Evolutionary conservation across 2,329 filamentous ascomycete genomes (phyloP).

Genomic region (Nemania bipapillata): DNA sequence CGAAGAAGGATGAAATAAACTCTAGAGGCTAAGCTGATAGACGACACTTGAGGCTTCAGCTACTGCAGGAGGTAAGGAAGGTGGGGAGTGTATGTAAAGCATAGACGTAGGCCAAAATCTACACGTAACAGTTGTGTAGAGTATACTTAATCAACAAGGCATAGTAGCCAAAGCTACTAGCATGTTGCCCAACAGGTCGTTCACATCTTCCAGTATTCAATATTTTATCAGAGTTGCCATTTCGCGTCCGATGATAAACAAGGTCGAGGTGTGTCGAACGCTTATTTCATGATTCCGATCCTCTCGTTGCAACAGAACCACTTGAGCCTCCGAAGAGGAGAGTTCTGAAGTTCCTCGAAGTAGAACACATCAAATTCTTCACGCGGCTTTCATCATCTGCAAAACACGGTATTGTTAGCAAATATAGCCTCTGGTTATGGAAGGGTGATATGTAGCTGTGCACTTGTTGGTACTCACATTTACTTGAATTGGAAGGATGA

Average conservation of each 20-base stretch:
- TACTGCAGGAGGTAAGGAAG: background rate
- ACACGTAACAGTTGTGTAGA: background rate
- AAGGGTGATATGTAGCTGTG: background rate
- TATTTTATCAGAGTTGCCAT: slow-evolving; percentile 89
- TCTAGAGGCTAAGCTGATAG: background rate
- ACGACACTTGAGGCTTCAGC: slow-evolving; percentile 26
- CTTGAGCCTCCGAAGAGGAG: slow-evolving; percentile 95
- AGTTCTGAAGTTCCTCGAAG: slow-evolving; percentile 75
- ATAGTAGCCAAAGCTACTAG: background rate
- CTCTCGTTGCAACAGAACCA: slow-evolving; percentile 75
- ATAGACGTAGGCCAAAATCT: background rate
- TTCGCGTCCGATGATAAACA: slow-evolving; percentile 98
- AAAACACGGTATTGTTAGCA: slow-evolving; percentile 51
- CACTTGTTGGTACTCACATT: slow-evolving; percentile 71
- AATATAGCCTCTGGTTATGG: slow-evolving; percentile 1
- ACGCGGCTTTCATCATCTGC: slow-evolving; percentile 99
- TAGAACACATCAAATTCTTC: slow-evolving; percentile 86
- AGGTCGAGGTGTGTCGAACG: slow-evolving; percentile 98
- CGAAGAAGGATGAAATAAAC: background rate
- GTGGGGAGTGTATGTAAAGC: background rate
- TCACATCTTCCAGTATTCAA: slow-evolving; percentile 52
- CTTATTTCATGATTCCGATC: slow-evolving; percentile 88
- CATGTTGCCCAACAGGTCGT: background rate
- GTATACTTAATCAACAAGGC: background rate
- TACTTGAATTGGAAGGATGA: slow-evolving; percentile 99